Conservation (phyloP, 2,329 filamentous ascomycete species). For the Aspergillus alliaceus region DNA sequence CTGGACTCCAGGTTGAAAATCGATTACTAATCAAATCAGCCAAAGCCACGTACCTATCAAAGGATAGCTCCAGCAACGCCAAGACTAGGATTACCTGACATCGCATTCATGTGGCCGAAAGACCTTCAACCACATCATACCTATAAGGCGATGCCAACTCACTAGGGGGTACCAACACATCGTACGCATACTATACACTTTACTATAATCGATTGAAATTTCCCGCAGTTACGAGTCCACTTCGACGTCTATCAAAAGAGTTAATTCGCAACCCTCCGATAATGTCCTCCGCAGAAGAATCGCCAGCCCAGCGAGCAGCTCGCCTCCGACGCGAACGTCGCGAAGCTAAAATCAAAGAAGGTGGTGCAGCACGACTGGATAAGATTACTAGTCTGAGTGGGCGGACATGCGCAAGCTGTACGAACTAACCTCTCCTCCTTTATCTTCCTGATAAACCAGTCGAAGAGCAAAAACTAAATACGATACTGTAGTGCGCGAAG, state of each 20-base stretch:
- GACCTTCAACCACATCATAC: neutral
- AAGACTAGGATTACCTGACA: neutral
- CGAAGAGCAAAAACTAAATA: neutral
- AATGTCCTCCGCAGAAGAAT: slow-evolving; percentile 44
- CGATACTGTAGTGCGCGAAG: slow-evolving; percentile 23
- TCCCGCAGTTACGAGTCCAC: neutral
- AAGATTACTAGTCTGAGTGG: slow-evolving; percentile 63
- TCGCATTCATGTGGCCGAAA: neutral
- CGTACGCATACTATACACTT: neutral
- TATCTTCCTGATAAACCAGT: neutral
- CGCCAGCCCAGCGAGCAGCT: slow-evolving; percentile 52
- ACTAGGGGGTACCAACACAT: neutral
- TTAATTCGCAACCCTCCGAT: neutral
- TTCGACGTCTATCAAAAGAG: neutral
- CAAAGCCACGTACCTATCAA: neutral
- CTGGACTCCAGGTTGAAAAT: too few species aligned
- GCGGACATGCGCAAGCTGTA: slow-evolving; percentile 43
- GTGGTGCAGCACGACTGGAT: slow-evolving; percentile 59
- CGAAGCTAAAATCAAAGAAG: slow-evolving; percentile 61
- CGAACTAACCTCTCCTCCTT: neutral
- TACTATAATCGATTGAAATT: neutral
- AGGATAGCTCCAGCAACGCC: neutral
- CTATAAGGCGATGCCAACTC: neutral
- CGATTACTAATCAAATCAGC: neutral
- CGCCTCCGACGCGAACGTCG: slow-evolving; percentile 63